Percentiles rank a stretch among this genome's conserved stretches.
Evolutionary conservation across 306 rosid species (phyloP).

Genomic region (Pyrus pyrifolia): DNA sequence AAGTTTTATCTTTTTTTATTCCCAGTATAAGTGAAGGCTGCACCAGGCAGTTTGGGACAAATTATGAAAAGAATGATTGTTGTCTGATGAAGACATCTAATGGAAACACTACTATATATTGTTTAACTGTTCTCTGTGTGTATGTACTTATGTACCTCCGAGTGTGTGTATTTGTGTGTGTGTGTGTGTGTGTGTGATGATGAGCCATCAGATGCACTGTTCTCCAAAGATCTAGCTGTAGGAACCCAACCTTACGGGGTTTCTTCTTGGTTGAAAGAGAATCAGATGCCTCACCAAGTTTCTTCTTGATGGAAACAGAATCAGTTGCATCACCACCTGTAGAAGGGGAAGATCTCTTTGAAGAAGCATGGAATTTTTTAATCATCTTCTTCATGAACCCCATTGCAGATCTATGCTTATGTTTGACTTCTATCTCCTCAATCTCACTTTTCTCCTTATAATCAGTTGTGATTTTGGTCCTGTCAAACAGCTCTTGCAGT

Average conservation of each 20-base stretch:
- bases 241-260: slow-evolving; percentile 61
- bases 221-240: slow-evolving; percentile 21
- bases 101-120: not conserved
- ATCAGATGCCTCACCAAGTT: slow-evolving; percentile 14
- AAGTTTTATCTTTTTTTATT: not conserved
- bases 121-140: not conserved
- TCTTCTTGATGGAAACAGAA: slow-evolving; percentile 31
- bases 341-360: slow-evolving; percentile 29
- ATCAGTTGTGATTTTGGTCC: slow-evolving; percentile 41
- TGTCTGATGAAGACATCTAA: not conserved
- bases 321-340: slow-evolving; percentile 20
- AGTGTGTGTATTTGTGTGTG: not conserved
- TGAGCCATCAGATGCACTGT: slow-evolving; percentile 9
- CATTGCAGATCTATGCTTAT: slow-evolving; percentile 41
- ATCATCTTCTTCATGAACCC: slow-evolving; percentile 56
- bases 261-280: slow-evolving; percentile 44
- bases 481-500: slow-evolving; percentile 57
- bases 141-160: not conserved
- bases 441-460: slow-evolving; percentile 23
- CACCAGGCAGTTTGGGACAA: not conserved
- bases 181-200: slow-evolving; percentile 2
- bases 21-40: not conserved
- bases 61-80: not conserved
- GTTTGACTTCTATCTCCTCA: slow-evolving; percentile 32
- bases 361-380: slow-evolving; percentile 40